These are phyloP conservation scores for Bipolaris sorokiniana DNA, from an alignment of 2,329 filamentous ascomycete genomes.

Conservation along the genomic window DNA sequence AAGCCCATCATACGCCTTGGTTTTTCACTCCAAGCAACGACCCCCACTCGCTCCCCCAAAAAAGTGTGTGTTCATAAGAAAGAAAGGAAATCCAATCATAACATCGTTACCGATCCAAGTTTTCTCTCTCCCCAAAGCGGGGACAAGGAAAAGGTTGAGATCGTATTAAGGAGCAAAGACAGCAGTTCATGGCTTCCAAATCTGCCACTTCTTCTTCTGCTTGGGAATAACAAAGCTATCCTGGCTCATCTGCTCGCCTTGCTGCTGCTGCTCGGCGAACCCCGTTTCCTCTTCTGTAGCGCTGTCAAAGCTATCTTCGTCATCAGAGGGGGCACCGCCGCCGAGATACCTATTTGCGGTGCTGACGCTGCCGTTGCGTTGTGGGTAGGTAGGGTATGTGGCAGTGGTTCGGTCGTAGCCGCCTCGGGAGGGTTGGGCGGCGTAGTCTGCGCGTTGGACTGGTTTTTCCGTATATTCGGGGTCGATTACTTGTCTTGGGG, in stretches of 20 bases:
- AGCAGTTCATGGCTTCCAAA: conserved; percentile 34
- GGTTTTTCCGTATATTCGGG: conserved; percentile 20
- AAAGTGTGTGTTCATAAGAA: background rate
- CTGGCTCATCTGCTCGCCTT: conserved; percentile 37
- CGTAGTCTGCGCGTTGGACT: conserved; percentile 24
- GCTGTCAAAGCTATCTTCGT: conserved; percentile 37
- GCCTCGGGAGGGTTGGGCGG: conserved; percentile 24
- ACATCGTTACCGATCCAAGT: conserved; percentile 8
- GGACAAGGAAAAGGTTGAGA: background rate
- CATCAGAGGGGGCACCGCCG: conserved; percentile 36
- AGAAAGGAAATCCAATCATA: background rate
- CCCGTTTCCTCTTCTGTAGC: conserved; percentile 30
- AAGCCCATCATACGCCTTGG: too few species aligned
- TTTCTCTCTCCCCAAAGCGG: too few species aligned
- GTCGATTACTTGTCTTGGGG: conserved; percentile 11
- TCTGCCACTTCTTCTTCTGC: conserved; percentile 51
- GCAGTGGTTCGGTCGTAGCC: conserved; percentile 32
- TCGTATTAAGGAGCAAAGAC: background rate
- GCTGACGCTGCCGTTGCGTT: conserved; percentile 31
- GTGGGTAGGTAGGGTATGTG: conserved; percentile 27
- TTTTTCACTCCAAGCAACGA: too few species aligned
- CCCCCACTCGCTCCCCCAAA: background rate
- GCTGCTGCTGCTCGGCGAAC: conserved; percentile 35
- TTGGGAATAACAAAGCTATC: conserved; percentile 44
- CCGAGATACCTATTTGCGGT: conserved; percentile 42